phyloP scores from a whole-genome alignment of 345 rosid genomes.

The Anastatica hierochuntica region DNA sequence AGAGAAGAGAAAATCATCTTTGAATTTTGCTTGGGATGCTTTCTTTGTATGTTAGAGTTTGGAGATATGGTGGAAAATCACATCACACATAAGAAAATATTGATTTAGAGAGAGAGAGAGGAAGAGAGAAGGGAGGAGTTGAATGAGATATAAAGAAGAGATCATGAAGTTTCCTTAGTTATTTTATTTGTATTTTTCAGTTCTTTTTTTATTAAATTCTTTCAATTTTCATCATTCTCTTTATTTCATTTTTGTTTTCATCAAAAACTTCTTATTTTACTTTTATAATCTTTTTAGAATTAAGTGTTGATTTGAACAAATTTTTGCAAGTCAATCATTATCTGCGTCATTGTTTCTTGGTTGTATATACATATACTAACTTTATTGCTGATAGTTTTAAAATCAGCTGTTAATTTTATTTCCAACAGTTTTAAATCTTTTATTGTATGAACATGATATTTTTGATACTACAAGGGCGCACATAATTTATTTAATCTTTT shows the following conservation, averaged over 20 bases:
- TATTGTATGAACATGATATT: too few species aligned
- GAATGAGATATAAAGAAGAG: constrained; percentile 24
- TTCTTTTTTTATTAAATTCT: neutral
- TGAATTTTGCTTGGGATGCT: neutral
- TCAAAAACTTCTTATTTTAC: neutral
- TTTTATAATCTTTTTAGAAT: too few species aligned
- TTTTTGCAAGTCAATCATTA: too few species aligned
- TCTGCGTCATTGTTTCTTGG: too few species aligned
- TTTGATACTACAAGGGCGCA: too few species aligned
- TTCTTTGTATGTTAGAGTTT: constrained; percentile 5
- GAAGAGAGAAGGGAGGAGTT: neutral
- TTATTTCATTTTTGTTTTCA: neutral
- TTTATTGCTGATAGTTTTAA: too few species aligned
- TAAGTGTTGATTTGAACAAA: too few species aligned
- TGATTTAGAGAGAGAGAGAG: constrained; percentile 11
- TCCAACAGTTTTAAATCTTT: too few species aligned
- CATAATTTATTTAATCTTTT: too few species aligned
- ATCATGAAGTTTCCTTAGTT: constrained; percentile 14
- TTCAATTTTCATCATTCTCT: constrained; percentile 15
- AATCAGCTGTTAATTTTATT: too few species aligned
- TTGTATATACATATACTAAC: too few species aligned
- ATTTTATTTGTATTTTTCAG: neutral
- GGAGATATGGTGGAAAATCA: constrained; percentile 20
- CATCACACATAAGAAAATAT: constrained; percentile 15
- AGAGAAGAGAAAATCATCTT: constrained; percentile 28